These are phyloP conservation scores for Chenopodium album DNA, from an alignment of 148 eudicot species.

Conservation along the genomic window DNA sequence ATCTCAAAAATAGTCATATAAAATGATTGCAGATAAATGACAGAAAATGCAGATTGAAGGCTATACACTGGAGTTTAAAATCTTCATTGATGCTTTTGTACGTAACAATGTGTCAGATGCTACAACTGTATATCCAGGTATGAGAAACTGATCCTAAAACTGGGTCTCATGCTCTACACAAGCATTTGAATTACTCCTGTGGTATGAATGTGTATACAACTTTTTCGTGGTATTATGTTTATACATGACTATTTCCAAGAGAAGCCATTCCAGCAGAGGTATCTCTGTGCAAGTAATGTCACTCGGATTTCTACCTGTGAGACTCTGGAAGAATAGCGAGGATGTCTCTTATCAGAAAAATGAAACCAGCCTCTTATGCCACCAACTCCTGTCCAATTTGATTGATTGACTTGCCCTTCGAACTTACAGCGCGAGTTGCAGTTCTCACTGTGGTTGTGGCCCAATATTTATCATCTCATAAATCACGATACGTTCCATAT, in stretches of 20 bases:
- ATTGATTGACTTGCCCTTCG: neutral
- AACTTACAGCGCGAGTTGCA: too few relatives aligned
- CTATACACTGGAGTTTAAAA: neutral
- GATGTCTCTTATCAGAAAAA: slow-evolving; percentile 20
- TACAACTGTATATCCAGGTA: neutral
- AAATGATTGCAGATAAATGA: neutral
- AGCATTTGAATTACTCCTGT: slow-evolving; percentile 9
- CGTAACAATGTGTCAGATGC: neutral
- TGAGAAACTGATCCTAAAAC: neutral
- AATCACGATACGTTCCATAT: too few relatives aligned
- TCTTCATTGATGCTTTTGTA: neutral
- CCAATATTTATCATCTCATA: too few relatives aligned
- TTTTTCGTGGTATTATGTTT: neutral
- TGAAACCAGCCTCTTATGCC: slow-evolving; percentile 32
- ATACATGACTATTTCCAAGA: neutral
- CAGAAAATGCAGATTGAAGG: too few relatives aligned
- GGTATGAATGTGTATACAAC: neutral
- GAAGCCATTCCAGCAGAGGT: slow-evolving; percentile 9
- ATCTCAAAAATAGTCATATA: neutral
- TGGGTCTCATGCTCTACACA: slow-evolving; percentile 1
- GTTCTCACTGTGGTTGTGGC: too few relatives aligned
- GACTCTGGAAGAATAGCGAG: slow-evolving; percentile 25
- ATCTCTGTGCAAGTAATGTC: neutral
- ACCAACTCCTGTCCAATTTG: slow-evolving; percentile 28
- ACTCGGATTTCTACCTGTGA: slow-evolving; percentile 29